A percentile compares a stretch with the other conserved stretches of the same genome.
phyloP scores from a whole-genome alignment of 441 rosid genomes.

The Erodium texanum region DNA sequence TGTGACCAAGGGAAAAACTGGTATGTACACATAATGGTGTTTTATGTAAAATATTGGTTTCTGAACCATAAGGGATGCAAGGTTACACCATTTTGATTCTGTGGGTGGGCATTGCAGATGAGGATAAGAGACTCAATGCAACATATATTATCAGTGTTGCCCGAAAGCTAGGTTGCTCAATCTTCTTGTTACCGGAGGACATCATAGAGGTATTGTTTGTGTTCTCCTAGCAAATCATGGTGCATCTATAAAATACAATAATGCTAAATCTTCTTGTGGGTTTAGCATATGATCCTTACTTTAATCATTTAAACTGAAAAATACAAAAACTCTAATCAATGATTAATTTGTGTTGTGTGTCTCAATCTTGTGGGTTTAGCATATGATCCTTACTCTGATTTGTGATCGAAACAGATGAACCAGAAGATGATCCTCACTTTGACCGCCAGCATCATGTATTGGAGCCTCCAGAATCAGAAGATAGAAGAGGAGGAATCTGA shows the following conservation, averaged over 20 bases:
- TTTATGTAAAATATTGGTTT: too few species aligned
- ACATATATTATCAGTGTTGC: constrained; percentile 95
- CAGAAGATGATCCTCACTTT: constrained; percentile 94
- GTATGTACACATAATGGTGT: too few species aligned
- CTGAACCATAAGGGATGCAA: too few species aligned
- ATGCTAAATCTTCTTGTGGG: too few species aligned
- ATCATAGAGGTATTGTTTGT: constrained; percentile 95
- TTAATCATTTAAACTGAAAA: too few species aligned
- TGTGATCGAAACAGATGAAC: constrained; percentile 48
- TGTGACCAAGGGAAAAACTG: constrained; percentile 66
- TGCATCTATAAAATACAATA: too few species aligned
- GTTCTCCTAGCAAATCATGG: too few species aligned
- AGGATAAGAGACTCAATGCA: constrained; percentile 87
- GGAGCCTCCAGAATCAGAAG: constrained; percentile 81
- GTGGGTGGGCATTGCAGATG: constrained; percentile 43
- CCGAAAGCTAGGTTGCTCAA: constrained; percentile 92
- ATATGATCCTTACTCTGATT: background rate
- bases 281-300: too few species aligned
- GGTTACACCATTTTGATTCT: too few species aligned
- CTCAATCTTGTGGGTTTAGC: too few species aligned
- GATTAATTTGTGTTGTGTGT: too few species aligned
- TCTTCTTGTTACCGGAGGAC: constrained; percentile 95
- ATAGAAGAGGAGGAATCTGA: constrained; percentile 15
- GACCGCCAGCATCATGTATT: constrained; percentile 88
- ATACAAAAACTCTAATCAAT: too few species aligned